These are phyloP conservation scores for Mortierella sp. DNA, from an alignment of 371 early-diverging fungal species.

Conservation along the genomic window DNA sequence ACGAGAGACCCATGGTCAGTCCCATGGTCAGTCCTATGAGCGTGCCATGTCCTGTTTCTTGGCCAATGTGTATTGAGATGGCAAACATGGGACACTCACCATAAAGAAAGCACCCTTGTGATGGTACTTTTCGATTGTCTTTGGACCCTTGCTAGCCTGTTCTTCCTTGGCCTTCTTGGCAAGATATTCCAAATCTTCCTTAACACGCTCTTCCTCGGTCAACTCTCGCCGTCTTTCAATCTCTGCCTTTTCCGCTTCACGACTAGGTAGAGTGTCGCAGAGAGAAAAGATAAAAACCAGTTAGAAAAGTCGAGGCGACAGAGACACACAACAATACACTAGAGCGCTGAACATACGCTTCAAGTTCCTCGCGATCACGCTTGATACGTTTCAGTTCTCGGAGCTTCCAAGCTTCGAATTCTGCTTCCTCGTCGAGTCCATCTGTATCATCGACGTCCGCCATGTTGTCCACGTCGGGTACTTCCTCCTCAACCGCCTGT, in stretches of 20 bases:
- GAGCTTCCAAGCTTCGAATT: constrained; percentile 92
- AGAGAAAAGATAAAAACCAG: background rate
- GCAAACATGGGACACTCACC: constrained; percentile 51
- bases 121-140: constrained; percentile 83
- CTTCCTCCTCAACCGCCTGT: constrained; percentile 61
- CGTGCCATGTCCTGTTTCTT: too few species aligned
- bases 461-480: constrained; percentile 42
- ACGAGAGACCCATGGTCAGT: too few species aligned
- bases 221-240: constrained; percentile 82
- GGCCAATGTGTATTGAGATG: background rate
- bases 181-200: constrained; percentile 72
- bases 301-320: background rate
- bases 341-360: constrained; percentile 64
- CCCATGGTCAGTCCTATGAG: too few species aligned
- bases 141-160: constrained; percentile 57
- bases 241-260: constrained; percentile 81
- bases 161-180: constrained; percentile 65
- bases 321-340: constrained; percentile 1
- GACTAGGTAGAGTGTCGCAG: constrained; percentile 49
- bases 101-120: constrained; percentile 90
- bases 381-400: constrained; percentile 91
- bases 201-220: constrained; percentile 82
- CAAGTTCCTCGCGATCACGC: constrained; percentile 84
- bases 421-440: constrained; percentile 85
- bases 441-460: constrained; percentile 91